Evolutionary conservation across 2,329 filamentous ascomycete species (phyloP), one percentile per base, ranked within the genome.

Genomic region (Tolypocladium ovalisporum): DNA sequence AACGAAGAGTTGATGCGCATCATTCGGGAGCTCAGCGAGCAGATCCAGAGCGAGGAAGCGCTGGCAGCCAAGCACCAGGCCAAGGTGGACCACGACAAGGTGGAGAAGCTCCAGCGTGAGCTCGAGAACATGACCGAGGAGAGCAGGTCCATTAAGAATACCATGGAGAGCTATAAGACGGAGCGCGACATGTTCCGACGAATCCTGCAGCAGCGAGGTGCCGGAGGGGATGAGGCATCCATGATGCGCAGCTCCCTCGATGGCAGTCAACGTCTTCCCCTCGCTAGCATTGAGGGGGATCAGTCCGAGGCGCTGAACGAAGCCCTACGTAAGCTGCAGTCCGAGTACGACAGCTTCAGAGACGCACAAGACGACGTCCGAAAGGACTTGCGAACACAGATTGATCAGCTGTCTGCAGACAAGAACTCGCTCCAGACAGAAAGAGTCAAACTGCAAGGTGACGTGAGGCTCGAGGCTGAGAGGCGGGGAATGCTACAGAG

Each of bases 121-220:
- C 80, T 95, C 29, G 81, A 87, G 62, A 85, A 88, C 54, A 70
- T 93, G 70, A 85, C 90, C 58, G 93, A 97, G 62, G 91, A 97
- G 68, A 84, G 96, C 55, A 84, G 87, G 63, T 88, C 88, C 15
- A 86, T 96, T 62, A 84, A 88, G 49, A 85, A 88, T 35, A 89
- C 92, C 58, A 89, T 91, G 62, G 90, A 96, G 75, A 96, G 90
- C 70, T 96, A 96, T 70, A 90, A 94, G 69, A 90, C 91, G 65
- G 94, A 99, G 74, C 87, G 94, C 61, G 93, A 99, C 69, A 97
- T 97, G 84, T 97, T 97, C 85, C 86, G 93, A 27, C 90, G 92
- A 55, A 92, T 97, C 77, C 82, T 97, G 35, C 89, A 93, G 63
- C 89, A 94, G 61, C 71, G 85, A 74, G 69, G 78, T 67, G 66